Evolutionary conservation across 176 grass and related monocot genomes (phyloP).

Genomic region (Cenchrus americanus): DNA sequence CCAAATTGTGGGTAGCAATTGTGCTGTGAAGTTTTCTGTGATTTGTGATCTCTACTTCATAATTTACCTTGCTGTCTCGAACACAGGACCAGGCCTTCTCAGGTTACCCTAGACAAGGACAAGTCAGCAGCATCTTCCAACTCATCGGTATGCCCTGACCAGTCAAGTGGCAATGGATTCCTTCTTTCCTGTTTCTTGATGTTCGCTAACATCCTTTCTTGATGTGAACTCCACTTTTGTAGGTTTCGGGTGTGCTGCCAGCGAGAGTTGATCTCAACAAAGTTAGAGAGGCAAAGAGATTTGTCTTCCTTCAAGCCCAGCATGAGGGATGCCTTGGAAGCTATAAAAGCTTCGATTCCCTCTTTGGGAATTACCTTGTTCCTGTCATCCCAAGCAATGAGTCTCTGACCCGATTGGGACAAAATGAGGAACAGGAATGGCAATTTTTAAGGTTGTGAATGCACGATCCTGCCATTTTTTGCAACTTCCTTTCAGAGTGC

Average conservation of each 20-base stretch:
- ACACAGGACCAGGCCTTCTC: conserved; percentile 57
- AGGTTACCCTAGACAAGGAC: conserved; percentile 49
- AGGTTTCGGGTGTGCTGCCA: conserved; percentile 47
- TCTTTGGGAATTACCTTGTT: conserved; percentile 84
- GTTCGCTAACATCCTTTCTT: conserved; percentile 24
- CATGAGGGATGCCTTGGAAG: conserved; percentile 77
- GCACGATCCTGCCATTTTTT: neutral
- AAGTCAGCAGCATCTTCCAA: conserved; percentile 40
- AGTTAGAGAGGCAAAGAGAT: conserved; percentile 74
- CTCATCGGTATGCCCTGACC: conserved; percentile 38
- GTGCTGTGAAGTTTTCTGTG: neutral
- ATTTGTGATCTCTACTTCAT: neutral
- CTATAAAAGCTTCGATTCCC: conserved; percentile 84
- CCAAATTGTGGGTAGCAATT: neutral
- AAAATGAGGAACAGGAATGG: neutral
- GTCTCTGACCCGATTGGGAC: conserved; percentile 41
- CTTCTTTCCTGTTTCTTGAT: conserved; percentile 31
- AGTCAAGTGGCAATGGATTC: neutral
- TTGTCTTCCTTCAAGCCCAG: conserved; percentile 71
- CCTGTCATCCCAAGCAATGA: conserved; percentile 69
- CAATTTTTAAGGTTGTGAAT: neutral
- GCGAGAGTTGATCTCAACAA: conserved; percentile 60
- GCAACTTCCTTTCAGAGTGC: neutral
- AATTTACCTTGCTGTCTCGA: conserved; percentile 2
- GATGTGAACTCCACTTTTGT: conserved; percentile 37